Percentiles rank a stretch among this genome's conserved stretches.
Conservation (phyloP, 2,329 filamentous ascomycete genomes). For the Aspergillus transmontanensis region DNA sequence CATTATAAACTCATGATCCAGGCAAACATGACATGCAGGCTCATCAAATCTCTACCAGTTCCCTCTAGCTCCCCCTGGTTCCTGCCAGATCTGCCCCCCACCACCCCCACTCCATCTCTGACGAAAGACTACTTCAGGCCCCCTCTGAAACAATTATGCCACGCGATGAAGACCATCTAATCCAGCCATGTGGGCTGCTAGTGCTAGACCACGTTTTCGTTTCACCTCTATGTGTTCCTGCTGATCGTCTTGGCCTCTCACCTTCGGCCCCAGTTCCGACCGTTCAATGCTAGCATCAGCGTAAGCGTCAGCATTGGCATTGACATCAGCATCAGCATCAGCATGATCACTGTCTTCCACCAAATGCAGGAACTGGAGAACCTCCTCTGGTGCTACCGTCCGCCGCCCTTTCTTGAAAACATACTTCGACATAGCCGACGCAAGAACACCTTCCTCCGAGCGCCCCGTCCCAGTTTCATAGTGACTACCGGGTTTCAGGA, state of each 20-base stretch:
- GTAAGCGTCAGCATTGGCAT: background rate
- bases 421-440: background rate
- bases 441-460: background rate
- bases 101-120: background rate
- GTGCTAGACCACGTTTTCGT: background rate
- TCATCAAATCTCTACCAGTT: background rate
- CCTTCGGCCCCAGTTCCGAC: background rate
- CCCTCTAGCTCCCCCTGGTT: background rate
- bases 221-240: background rate
- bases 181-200: background rate
- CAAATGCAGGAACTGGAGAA: background rate
- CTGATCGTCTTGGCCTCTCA: background rate
- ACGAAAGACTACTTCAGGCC: background rate
- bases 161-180: background rate
- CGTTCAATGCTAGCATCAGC: background rate
- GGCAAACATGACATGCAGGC: background rate
- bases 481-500: background rate
- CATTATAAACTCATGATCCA: background rate
- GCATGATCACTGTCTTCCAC: background rate
- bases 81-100: background rate
- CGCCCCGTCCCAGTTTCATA: background rate
- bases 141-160: background rate
- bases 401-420: background rate
- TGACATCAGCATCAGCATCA: background rate
- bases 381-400: background rate